phyloP scores from a whole-genome alignment of 129 eudicot genomes.

The Centrapalus pauciflorus region DNA sequence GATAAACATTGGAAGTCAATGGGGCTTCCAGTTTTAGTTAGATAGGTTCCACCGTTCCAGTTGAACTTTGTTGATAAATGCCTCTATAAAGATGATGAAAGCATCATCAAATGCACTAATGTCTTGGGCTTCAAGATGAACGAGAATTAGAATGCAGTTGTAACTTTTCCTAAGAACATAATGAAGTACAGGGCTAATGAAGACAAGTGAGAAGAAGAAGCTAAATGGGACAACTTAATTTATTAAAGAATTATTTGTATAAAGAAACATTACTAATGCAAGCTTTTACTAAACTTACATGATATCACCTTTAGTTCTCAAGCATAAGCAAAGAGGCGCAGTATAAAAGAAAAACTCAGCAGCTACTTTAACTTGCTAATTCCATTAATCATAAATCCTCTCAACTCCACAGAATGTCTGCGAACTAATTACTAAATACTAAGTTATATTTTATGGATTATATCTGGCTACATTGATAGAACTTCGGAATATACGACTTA shows the following conservation, averaged over 20 bases:
- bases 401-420: background rate
- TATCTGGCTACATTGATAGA: background rate
- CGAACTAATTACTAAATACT: background rate
- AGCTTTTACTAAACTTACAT: background rate
- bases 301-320: background rate
- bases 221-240: background rate
- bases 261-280: background rate
- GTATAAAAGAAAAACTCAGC: background rate
- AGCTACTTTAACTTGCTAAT: background rate
- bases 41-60: no score
- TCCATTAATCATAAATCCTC: background rate
- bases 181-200: background rate
- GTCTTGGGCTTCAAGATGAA: background rate
- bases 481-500: no score
- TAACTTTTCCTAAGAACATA: background rate
- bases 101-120: background rate
- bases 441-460: background rate
- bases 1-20: background rate
- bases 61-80: background rate
- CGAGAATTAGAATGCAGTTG: background rate
- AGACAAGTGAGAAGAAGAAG: background rate
- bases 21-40: no score
- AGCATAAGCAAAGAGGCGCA: conserved; percentile 7
- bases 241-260: background rate
- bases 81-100: background rate